phyloP scores from a whole-genome alignment of 2,329 filamentous ascomycete genomes.

The Sphaerulina musiva region DNA sequence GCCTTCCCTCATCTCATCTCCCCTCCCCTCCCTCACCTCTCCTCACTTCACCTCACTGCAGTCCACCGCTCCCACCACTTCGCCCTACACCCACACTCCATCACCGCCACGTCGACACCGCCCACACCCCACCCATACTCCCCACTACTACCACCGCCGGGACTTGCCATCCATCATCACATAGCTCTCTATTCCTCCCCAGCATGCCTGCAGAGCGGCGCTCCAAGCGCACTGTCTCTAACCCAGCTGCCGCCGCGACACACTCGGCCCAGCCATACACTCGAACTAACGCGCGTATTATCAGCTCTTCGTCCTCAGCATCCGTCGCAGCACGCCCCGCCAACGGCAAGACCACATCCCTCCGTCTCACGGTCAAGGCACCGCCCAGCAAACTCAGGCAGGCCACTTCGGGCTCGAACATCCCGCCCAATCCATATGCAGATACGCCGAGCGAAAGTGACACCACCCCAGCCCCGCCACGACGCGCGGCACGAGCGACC shows the following conservation, averaged over 20 bases:
- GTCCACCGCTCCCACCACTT: constrained; percentile 6
- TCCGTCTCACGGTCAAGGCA: constrained; percentile 46
- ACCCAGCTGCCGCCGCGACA: constrained; percentile 3
- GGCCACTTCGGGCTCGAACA: constrained; percentile 37
- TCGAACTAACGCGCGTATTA: constrained; percentile 26
- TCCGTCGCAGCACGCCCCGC: constrained; percentile 36
- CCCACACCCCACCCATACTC: background rate
- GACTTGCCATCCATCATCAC: background rate
- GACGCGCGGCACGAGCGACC: constrained; percentile 28
- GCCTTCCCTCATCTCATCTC: background rate
- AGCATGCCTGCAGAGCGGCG: constrained; percentile 33
- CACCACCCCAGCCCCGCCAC: constrained; percentile 30
- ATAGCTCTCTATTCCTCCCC: background rate
- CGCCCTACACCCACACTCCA: constrained; percentile 5
- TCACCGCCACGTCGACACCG: background rate
- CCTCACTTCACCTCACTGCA: background rate
- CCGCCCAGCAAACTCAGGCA: constrained; percentile 45
- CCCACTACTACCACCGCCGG: background rate
- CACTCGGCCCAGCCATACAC: constrained; percentile 21
- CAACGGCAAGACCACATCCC: constrained; percentile 38
- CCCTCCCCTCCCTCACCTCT: background rate
- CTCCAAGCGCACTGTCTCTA: constrained; percentile 26
- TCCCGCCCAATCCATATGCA: constrained; percentile 31
- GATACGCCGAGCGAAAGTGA: constrained; percentile 31
- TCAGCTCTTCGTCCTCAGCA: constrained; percentile 28